phyloP scores from a whole-genome alignment of 2,329 filamentous ascomycete species.

The Phialophora chinensis region DNA sequence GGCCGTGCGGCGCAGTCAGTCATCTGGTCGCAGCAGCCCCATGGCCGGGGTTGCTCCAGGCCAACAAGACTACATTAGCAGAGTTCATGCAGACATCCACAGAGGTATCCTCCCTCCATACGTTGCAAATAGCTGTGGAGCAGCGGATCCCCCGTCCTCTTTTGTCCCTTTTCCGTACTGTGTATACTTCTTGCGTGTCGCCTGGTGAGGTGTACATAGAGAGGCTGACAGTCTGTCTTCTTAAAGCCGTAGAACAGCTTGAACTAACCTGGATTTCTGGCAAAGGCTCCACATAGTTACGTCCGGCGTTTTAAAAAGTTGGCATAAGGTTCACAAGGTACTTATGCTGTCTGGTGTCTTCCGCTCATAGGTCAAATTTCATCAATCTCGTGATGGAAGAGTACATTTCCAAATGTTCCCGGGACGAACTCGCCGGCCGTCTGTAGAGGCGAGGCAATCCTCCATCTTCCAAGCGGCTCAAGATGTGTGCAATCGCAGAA shows the following conservation, averaged over 20 bases:
- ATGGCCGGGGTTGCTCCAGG: not conserved
- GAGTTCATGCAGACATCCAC: not conserved
- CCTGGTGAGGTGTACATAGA: not conserved
- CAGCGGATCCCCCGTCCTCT: not conserved
- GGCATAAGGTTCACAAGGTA: not conserved
- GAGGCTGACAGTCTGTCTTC: not conserved
- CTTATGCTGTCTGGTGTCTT: not conserved
- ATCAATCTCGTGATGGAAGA: not conserved
- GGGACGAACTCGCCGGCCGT: not conserved
- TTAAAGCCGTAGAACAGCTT: not conserved
- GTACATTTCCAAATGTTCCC: not conserved
- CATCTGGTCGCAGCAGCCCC: not conserved
- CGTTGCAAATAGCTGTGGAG: not conserved
- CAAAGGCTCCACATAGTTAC: not conserved
- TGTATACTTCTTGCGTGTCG: not conserved
- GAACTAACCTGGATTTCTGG: not conserved
- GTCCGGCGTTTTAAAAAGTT: no score
- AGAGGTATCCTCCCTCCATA: not conserved
- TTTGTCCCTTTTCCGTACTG: not conserved
- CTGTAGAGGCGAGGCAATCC: not conserved
- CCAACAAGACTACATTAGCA: not conserved
- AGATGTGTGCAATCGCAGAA: not conserved
- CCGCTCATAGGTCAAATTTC: not conserved
- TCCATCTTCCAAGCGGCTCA: not conserved
- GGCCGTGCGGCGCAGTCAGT: not conserved